Conservation (phyloP, 1,139 yeast species). For the Meyerozyma smithsonii region DNA sequence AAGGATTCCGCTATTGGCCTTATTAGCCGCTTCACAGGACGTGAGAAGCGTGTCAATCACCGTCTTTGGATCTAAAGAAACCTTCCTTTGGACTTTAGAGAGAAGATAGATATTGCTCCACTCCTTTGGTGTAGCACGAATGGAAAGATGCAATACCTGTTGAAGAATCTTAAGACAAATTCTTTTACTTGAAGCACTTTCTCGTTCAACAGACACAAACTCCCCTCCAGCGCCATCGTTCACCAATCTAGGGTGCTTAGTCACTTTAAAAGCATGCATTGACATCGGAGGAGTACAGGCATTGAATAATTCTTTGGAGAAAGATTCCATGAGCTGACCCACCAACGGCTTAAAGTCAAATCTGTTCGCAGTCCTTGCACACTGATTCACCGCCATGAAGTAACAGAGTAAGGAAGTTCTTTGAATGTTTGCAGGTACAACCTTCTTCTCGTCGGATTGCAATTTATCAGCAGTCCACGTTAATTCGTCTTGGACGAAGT, state of each 20-base stretch:
- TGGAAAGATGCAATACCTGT: constrained; percentile 41
- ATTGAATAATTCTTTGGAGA: constrained; percentile 59
- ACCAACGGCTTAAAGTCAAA: constrained; percentile 29
- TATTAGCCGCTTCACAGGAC: constrained; percentile 40
- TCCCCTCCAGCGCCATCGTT: constrained; percentile 20
- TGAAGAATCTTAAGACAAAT: constrained; percentile 33
- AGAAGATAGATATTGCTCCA: constrained; percentile 64
- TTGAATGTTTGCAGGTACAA: constrained; percentile 59
- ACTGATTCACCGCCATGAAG: constrained; percentile 64
- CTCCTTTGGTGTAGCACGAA: constrained; percentile 38
- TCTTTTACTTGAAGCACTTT: constrained; percentile 19
- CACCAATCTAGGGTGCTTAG: constrained; percentile 30
- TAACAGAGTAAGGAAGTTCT: constrained; percentile 70
- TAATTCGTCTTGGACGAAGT: constrained; percentile 79
- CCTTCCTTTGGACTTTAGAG: constrained; percentile 57
- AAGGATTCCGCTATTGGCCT: constrained; percentile 50
- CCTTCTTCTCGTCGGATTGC: constrained; percentile 59
- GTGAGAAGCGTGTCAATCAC: constrained; percentile 36
- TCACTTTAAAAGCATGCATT: constrained; percentile 47
- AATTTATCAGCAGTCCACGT: constrained; percentile 89
- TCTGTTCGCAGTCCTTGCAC: constrained; percentile 21
- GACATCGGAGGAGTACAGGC: constrained; percentile 66
- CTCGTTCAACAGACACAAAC: constrained; percentile 19
- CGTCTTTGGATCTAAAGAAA: constrained; percentile 21
- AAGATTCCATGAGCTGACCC: constrained; percentile 48